Evolutionary conservation across 1,284 basidiomycete genomes (phyloP).

Genomic region (Bjerkandera adusta): DNA sequence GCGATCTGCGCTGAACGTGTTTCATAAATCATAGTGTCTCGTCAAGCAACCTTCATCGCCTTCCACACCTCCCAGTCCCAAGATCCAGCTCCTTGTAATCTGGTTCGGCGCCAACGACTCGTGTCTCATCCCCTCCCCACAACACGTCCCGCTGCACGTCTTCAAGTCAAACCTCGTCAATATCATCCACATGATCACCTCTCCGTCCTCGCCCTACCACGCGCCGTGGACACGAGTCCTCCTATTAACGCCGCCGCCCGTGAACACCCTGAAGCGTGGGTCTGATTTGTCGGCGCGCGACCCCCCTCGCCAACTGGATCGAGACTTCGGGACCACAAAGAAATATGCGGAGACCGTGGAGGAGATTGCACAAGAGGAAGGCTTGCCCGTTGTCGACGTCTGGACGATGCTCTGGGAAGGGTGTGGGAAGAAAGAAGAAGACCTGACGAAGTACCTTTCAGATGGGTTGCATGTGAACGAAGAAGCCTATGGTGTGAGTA

Average conservation of each 20-base stretch:
- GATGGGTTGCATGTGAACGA: slow-evolving; percentile 81
- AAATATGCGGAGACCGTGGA: slow-evolving; percentile 70
- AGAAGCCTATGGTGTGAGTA: slow-evolving; percentile 63
- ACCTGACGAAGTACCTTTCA: slow-evolving; percentile 46
- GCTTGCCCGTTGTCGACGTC: slow-evolving; percentile 65
- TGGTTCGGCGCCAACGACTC: slow-evolving; percentile 93
- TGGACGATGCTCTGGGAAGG: slow-evolving; percentile 69
- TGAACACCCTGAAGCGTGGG: slow-evolving; percentile 59
- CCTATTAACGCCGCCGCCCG: slow-evolving; percentile 82
- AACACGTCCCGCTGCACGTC: slow-evolving; percentile 63
- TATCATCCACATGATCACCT: slow-evolving; percentile 62
- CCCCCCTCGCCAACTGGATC: slow-evolving; percentile 48
- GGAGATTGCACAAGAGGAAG: slow-evolving; percentile 51
- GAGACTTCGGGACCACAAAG: slow-evolving; percentile 59
- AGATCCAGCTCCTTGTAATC: slow-evolving; percentile 57
- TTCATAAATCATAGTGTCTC: slow-evolving; percentile 44
- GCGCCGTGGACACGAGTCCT: slow-evolving; percentile 76
- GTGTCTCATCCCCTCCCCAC: slow-evolving; percentile 46
- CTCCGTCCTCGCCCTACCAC: slow-evolving; percentile 61
- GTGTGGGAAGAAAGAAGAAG: slow-evolving; percentile 55
- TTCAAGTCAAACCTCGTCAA: slow-evolving; percentile 67
- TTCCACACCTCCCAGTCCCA: slow-evolving; percentile 57
- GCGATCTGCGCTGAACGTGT: background rate
- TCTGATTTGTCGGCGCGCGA: slow-evolving; percentile 45
- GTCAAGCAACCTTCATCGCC: slow-evolving; percentile 48